Percentiles rank a stretch among this genome's conserved stretches.
These are phyloP conservation scores for Cladophialophora yegresii DNA, from an alignment of 2,329 filamentous ascomycete genomes.

Conservation along the genomic window DNA sequence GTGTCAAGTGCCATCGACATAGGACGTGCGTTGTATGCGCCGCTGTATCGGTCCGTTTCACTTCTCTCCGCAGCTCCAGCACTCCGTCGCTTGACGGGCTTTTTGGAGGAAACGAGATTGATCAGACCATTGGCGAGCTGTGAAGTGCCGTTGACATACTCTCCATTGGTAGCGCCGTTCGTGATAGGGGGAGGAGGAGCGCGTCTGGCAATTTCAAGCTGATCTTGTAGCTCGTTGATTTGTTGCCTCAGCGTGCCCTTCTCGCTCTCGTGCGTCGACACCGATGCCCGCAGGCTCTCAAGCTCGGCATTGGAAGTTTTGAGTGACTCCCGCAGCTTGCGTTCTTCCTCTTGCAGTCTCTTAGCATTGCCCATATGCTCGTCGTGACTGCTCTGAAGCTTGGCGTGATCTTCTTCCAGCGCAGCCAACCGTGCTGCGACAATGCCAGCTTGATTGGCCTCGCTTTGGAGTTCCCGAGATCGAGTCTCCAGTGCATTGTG, in stretches of 20 bases:
- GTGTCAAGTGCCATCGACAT: slow-evolving; percentile 87
- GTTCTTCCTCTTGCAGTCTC: slow-evolving; percentile 91
- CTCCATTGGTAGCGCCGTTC: slow-evolving; percentile 51
- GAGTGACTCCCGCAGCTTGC: slow-evolving; percentile 77
- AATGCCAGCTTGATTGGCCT: slow-evolving; percentile 97
- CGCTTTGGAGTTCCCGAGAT: slow-evolving; percentile 89
- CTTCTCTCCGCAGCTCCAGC: slow-evolving; percentile 77
- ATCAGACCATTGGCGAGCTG: slow-evolving; percentile 74
- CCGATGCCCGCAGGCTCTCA: slow-evolving; percentile 73
- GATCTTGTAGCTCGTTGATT: slow-evolving; percentile 84
- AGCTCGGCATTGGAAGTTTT: slow-evolving; percentile 77
- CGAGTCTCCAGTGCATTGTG: slow-evolving; percentile 87
- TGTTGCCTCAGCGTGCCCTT: slow-evolving; percentile 84
- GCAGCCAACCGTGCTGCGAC: slow-evolving; percentile 84
- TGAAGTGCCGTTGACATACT: slow-evolving; percentile 63
- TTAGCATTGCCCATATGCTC: slow-evolving; percentile 90
- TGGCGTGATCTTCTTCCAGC: slow-evolving; percentile 95
- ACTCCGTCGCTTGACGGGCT: slow-evolving; percentile 83
- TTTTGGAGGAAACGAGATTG: slow-evolving; percentile 95
- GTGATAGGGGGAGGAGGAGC: slow-evolving; percentile 65
- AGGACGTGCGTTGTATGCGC: slow-evolving; percentile 87
- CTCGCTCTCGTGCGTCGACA: slow-evolving; percentile 77
- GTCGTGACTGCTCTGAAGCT: slow-evolving; percentile 82
- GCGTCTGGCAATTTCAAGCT: slow-evolving; percentile 83
- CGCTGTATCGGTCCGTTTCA: slow-evolving; percentile 86